Evolutionary conservation across 305 asterid genomes (phyloP), one percentile per base, ranked within the genome.

Genomic region (Withania somnifera): DNA sequence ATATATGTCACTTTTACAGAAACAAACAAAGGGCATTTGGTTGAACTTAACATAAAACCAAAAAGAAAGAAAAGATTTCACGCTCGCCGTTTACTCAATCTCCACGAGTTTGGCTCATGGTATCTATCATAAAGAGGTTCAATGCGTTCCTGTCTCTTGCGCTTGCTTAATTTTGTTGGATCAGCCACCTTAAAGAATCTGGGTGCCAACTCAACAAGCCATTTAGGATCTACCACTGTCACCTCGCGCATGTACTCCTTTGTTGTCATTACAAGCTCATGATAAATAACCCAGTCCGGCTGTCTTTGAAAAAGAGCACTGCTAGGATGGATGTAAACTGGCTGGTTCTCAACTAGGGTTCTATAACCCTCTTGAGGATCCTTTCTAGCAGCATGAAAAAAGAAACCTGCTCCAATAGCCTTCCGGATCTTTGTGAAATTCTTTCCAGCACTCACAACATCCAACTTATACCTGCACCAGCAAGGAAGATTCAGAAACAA

Each of bases 281-380:
- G 97, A 85, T 93, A 92, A 24, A 95, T 90, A 82, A 94, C 97
- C 98, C 98, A 93, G 82, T 95, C 98, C 3, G 97, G 98, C 83
- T 93, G 97, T 87, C 95, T 89, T 84, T 91, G 97, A 82, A 95
- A 93, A 80, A 93, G 86, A 51, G 97, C 96, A 71, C 98, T 93
- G 91, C 98, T 95, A 11, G 98, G 98, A 81, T 94, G 98, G 58
- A 95, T 93, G 84, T 93, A 93, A 60, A 93, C 98, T 0, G 96
- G 94, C 78, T 95, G 98, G 86, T 92, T 95, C 89, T 95, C 98
- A 54, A 95, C 98, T 22, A 92, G 85, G 51, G 95, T 91, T 80
- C 92, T 85, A 75, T 93, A 95, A 19, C 98, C 98, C 87, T 92
- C 98, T 87, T 94, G 98, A 63, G 98, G 98, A 82, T 95, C 98